Percentiles rank a stretch among this genome's conserved stretches.
Conservation (phyloP, 805 yeast genomes). For the Saccharomycopsis fibuligera region DNA sequence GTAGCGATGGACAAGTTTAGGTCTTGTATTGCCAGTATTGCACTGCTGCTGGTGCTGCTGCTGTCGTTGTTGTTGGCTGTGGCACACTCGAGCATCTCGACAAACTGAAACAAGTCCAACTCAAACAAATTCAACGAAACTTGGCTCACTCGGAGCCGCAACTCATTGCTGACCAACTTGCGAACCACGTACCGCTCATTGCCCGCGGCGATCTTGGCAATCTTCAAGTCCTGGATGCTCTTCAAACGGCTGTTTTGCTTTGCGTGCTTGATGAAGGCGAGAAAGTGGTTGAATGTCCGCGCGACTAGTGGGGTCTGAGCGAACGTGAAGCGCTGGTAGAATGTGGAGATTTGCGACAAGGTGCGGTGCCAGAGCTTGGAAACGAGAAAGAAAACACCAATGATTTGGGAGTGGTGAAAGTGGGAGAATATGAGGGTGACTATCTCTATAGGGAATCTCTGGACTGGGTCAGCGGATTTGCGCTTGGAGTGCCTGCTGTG, state of each 20-base stretch:
- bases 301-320: conserved; percentile 2
- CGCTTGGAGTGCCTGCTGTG: too few relatives aligned
- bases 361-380: conserved; percentile 11
- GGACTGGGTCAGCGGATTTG: conserved; percentile 13
- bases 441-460: conserved; percentile 10
- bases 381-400: conserved; percentile 5
- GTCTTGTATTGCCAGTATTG: too few relatives aligned
- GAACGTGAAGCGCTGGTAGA: conserved; percentile 7
- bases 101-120: conserved; percentile 11
- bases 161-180: conserved; percentile 1
- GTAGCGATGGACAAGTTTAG: conserved; percentile 9
- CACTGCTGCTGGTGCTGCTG: too few relatives aligned
- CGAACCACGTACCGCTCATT: conserved; percentile 8
- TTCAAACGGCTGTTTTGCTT: not conserved
- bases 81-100: conserved; percentile 12
- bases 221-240: not conserved
- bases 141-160: not conserved
- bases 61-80: too few relatives aligned
- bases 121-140: conserved; percentile 14
- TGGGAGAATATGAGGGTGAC: conserved; percentile 8
- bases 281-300: conserved; percentile 4
- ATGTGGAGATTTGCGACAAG: conserved; percentile 9
- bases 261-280: conserved; percentile 2
- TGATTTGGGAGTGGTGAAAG: conserved; percentile 5
- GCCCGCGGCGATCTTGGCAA: not conserved